Conservation (phyloP, 208 protist genomes). For the Leishmania tarentolae region DNA sequence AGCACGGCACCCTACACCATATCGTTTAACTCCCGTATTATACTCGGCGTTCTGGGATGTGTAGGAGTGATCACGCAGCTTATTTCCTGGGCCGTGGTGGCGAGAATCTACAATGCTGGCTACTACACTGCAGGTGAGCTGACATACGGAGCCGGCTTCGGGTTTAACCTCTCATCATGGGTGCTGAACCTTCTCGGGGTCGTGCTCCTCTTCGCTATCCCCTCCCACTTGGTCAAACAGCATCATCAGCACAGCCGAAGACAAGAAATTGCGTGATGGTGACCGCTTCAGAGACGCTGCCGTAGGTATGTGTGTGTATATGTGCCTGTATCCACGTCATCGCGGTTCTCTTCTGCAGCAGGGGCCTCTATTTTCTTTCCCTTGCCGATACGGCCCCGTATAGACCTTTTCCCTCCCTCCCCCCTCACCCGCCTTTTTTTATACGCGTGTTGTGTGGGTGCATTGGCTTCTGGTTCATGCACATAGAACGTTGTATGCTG, state of each 20-base stretch:
- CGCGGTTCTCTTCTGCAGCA: background rate
- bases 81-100: conserved; percentile 59
- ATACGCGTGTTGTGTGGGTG: background rate
- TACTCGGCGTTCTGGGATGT: conserved; percentile 38
- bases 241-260: background rate
- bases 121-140: conserved; percentile 24
- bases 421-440: background rate
- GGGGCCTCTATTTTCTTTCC: background rate
- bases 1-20: conserved; percentile 25
- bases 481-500: background rate
- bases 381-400: background rate
- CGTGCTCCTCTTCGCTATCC: conserved; percentile 21
- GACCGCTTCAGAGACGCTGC: background rate
- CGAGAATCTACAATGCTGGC: conserved; percentile 32
- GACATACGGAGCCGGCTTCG: conserved; percentile 69
- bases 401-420: background rate
- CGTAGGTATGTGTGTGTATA: background rate
- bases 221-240: conserved; percentile 3
- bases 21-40: conserved; percentile 15
- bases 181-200: conserved; percentile 37
- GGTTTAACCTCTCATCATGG: conserved; percentile 61
- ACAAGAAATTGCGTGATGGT: too few relatives aligned
- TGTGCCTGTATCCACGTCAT: background rate
- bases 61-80: conserved; percentile 39
- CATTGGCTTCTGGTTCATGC: background rate